These are phyloP conservation scores for Arabidopsis arenosa DNA, from an alignment of 345 rosid species.

Conservation along the genomic window DNA sequence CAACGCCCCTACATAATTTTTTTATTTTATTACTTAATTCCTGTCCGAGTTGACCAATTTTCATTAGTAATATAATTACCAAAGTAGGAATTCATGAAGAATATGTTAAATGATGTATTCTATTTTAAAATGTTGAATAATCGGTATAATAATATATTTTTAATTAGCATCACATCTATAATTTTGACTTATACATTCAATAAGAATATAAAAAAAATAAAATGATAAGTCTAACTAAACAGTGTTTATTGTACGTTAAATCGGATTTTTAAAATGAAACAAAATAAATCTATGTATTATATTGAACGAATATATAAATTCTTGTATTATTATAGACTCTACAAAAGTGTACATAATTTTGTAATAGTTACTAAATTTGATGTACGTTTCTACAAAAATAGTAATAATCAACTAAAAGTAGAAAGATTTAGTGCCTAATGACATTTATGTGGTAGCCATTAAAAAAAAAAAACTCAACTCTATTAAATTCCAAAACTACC, in stretches of 20 bases:
- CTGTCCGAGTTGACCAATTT: not conserved
- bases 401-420: slow-evolving; percentile 22
- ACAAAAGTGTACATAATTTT: not conserved
- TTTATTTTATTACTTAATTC: not conserved
- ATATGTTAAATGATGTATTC: not conserved
- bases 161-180: not conserved
- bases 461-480: not conserved
- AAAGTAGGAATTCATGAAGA: not conserved
- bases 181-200: not conserved
- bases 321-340: not conserved
- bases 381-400: not conserved
- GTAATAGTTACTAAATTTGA: not conserved
- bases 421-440: slow-evolving; percentile 35
- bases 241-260: not conserved
- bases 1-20: not conserved
- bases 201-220: not conserved
- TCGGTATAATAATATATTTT: not conserved
- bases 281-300: no score
- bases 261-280: not conserved
- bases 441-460: slow-evolving; percentile 30
- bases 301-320: not conserved
- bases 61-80: not conserved
- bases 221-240: not conserved
- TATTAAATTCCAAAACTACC: slow-evolving; percentile 24
- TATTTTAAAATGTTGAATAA: no score